Evolutionary conservation across 345 rosid genomes (phyloP), one percentile per base, ranked within the genome.

Genomic region (Eucalyptus tenuipes): DNA sequence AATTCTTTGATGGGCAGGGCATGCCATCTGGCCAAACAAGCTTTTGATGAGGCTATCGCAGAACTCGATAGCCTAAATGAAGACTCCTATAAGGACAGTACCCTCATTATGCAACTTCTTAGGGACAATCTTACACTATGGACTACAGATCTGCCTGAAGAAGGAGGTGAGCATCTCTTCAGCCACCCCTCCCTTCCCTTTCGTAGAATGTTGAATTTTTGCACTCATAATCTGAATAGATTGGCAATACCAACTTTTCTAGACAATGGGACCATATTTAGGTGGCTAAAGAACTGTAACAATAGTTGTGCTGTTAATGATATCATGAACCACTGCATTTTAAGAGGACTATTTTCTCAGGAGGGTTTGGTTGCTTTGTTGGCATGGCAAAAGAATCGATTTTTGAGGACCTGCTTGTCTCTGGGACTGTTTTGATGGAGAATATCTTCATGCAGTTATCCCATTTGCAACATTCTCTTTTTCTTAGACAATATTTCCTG

Each of bases 21-120:
- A 85, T 94, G 97, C 92, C 95, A 94, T 89, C 94, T 95, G 92
- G 98, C 99, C 49, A 96, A 96, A 88, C 94, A 94, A 92, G 98
- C 99, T 87, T 96, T 96, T 93, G 99, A 97, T 90, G 97, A 95
- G 88, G 98, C 98, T 88, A 95, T 96, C 37, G 93, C 97, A 5
- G 98, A 97, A 91, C 94, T 96, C 59, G 97, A 97, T 90, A 97
- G 96, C 94, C 97, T 97, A 68, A 95, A 93, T 61, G 99, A 96
- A 91, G 98, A 97, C 31, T 95, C 98, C 7, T 96, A 96, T 93
- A 97, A 96, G 92, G 99, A 96, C 88, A 95, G 97, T 92, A 97
- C 98, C 52, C 96, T 96, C 20, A 96, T 96, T 89, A 94, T 97
- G 99, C 98, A 96, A 89, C 97, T 96, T 90, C 96, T 97, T 25